Percentiles rank a stretch among this genome's conserved stretches.
Conservation (phyloP, 1,284 basidiomycete species). For the Puccinia triticina region DNA sequence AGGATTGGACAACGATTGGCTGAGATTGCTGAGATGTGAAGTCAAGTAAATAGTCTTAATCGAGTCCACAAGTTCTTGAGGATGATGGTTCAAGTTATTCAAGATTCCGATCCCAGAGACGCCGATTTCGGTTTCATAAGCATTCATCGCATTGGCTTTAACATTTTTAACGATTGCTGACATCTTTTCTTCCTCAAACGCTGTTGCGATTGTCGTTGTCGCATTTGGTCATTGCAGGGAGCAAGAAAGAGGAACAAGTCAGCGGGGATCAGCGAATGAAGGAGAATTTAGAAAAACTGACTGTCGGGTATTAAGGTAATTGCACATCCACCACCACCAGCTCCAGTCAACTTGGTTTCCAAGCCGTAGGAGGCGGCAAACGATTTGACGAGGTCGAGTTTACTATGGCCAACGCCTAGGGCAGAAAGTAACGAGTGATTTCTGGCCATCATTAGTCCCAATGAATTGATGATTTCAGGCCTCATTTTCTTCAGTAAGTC, state of each 20-base stretch:
- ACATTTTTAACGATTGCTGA: constrained; percentile 5
- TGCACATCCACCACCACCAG: constrained; percentile 97
- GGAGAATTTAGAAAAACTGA: neutral
- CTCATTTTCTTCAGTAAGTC: constrained; percentile 76
- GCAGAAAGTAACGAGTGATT: constrained; percentile 84
- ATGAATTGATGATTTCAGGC: constrained; percentile 58
- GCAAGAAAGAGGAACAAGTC: neutral
- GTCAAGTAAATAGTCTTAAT: constrained; percentile 26
- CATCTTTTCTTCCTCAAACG: constrained; percentile 3
- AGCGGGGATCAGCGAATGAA: neutral
- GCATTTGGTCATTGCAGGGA: neutral
- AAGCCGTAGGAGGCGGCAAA: constrained; percentile 69
- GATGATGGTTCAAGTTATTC: constrained; percentile 20
- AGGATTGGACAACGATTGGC: neutral
- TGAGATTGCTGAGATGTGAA: neutral
- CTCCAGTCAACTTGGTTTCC: constrained; percentile 95
- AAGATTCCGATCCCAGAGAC: constrained; percentile 28
- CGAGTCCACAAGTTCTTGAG: neutral
- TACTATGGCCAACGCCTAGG: constrained; percentile 90
- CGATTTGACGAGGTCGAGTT: constrained; percentile 78
- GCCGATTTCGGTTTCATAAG: constrained; percentile 35
- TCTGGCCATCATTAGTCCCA: constrained; percentile 75
- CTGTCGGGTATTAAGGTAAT: constrained; percentile 87
- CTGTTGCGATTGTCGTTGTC: neutral
- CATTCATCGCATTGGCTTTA: constrained; percentile 6